Evolutionary conservation across 2,329 filamentous ascomycete genomes (phyloP).

Genomic region (Hypoxylon sp.): DNA sequence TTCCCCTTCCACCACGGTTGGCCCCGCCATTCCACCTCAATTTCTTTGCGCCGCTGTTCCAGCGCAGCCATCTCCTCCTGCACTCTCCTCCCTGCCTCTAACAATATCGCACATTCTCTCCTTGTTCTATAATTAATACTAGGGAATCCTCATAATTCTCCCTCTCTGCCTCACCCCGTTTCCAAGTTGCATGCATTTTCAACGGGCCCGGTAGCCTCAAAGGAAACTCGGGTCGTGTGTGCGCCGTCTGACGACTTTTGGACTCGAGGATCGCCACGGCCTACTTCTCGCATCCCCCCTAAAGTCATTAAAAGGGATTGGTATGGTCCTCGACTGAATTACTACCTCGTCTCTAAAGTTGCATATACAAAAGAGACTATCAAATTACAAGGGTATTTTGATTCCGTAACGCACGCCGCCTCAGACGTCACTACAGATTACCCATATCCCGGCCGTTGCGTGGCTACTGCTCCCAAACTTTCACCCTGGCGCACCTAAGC

Average conservation of each 20-base stretch:
- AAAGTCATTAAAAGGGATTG: constrained; percentile 14
- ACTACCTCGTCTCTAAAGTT: constrained; percentile 18
- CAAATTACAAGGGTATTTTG: constrained; percentile 16
- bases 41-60: constrained; percentile 44
- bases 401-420: constrained; percentile 28
- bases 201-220: constrained; percentile 13
- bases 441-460: constrained; percentile 37
- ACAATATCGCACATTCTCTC: background rate
- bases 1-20: constrained; percentile 44
- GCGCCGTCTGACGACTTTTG: constrained; percentile 21
- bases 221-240: constrained; percentile 17
- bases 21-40: constrained; percentile 46
- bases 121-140: constrained; percentile 21
- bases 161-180: too few species aligned
- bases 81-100: constrained; percentile 34
- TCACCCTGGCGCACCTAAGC: constrained; percentile 50
- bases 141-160: constrained; percentile 18
- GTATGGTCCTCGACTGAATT: constrained; percentile 22
- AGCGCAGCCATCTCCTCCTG: constrained; percentile 39
- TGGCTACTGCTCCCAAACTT: constrained; percentile 42
- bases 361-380: constrained; percentile 18
- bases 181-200: constrained; percentile 22
- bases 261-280: constrained; percentile 16
- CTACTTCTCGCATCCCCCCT: constrained; percentile 10
- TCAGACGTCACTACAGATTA: constrained; percentile 29